A percentile compares a stretch with the other conserved stretches of the same genome.
Conservation (phyloP, 768 basidiomycete genomes). For the Lactifluus echinatus region DNA sequence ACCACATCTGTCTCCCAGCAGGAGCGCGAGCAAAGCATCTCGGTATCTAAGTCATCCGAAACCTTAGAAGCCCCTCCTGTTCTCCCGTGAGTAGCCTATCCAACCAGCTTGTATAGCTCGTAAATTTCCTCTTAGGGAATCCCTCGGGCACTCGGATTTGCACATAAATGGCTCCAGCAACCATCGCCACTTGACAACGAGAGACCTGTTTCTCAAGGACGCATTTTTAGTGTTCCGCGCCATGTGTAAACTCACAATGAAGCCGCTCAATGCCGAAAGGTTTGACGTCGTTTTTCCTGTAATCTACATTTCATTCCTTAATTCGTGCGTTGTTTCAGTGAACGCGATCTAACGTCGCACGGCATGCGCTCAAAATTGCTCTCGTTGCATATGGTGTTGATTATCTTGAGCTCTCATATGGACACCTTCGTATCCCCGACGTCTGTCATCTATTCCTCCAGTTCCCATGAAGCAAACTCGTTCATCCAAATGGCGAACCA, state of each 20-base stretch:
- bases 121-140: conserved; percentile 7
- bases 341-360: conserved; percentile 92
- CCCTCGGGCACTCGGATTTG: not conserved
- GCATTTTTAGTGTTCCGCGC: conserved; percentile 97
- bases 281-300: conserved; percentile 27
- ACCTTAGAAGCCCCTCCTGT: not conserved
- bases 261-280: conserved; percentile 91
- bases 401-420: conserved; percentile 88
- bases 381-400: conserved; percentile 88
- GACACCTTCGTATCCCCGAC: conserved; percentile 78
- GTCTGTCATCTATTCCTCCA: conserved; percentile 88
- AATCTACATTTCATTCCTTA: not conserved
- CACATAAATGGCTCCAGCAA: conserved; percentile 20
- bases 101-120: too few species aligned
- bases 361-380: conserved; percentile 96
- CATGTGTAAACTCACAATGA: conserved; percentile 96
- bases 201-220: conserved; percentile 93
- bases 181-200: conserved; percentile 49
- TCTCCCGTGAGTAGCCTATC: conserved; percentile 3
- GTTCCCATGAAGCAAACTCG: conserved; percentile 76
- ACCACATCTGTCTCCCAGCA: not conserved
- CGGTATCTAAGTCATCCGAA: not conserved
- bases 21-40: not conserved
- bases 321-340: conserved; percentile 40
- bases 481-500: conserved; percentile 94